Conservation (phyloP, 78 protist genomes). For the Creolimax fragrantissima region DNA sequence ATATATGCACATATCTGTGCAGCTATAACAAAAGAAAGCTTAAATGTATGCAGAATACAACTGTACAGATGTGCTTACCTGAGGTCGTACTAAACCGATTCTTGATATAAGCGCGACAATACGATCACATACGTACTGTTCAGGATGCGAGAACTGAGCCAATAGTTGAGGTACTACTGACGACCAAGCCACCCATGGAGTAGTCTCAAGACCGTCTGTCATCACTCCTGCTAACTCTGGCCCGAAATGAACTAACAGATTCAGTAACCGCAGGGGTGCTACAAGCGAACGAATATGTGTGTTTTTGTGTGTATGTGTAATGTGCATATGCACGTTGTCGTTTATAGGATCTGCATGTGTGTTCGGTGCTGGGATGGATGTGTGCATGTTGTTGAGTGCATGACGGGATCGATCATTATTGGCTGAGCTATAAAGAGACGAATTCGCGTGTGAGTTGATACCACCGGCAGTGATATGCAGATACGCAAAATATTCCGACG, state of each 20-base stretch:
- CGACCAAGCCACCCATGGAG: not conserved
- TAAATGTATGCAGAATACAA: too few relatives aligned
- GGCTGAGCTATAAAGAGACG: not conserved
- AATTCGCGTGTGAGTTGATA: not conserved
- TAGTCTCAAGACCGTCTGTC: not conserved
- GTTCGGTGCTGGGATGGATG: not conserved
- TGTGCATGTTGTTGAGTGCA: not conserved
- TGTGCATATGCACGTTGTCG: too few relatives aligned
- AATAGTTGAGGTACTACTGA: conserved; percentile 17
- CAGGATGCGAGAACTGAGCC: not conserved
- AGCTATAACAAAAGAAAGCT: too few relatives aligned
- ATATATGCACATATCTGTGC: not conserved
- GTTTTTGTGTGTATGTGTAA: not conserved
- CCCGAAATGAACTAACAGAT: not conserved
- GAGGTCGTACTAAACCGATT: not conserved
- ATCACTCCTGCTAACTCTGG: not conserved
- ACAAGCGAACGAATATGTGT: not conserved
- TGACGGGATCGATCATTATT: not conserved
- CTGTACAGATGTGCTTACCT: not conserved
- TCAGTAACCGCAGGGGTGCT: conserved; percentile 2
- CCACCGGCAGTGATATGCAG: not conserved
- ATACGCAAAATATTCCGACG: not conserved
- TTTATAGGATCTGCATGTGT: too few relatives aligned
- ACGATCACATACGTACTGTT: not conserved
- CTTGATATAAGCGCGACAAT: not conserved